A percentile compares a stretch with the other conserved stretches of the same genome.
Conservation (phyloP, 2,329 filamentous ascomycete species). For the Pseudocercospora cruenta region DNA sequence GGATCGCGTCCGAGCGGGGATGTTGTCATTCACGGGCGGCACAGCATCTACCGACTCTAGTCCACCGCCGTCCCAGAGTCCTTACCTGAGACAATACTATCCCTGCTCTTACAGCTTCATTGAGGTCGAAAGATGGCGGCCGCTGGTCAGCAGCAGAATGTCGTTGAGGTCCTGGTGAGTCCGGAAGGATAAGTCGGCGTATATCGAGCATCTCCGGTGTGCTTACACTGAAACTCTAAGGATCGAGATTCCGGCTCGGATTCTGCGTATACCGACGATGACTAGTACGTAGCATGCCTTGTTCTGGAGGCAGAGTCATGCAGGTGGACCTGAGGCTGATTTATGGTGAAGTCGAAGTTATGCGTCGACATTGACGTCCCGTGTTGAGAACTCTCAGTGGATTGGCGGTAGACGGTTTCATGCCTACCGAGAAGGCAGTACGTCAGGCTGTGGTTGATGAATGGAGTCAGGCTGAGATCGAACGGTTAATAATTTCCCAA, state of each 20-base stretch:
- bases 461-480: not conserved
- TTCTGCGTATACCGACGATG: slow-evolving; percentile 6
- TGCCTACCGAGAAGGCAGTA: slow-evolving; percentile 9
- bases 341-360: not conserved
- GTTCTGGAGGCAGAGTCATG: not conserved
- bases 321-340: not conserved
- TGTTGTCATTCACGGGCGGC: not conserved
- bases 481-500: slow-evolving; percentile 36
- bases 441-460: not conserved
- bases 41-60: slow-evolving; percentile 1
- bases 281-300: slow-evolving; percentile 1
- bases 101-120: not conserved
- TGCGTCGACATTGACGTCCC: not conserved
- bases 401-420: slow-evolving; percentile 8
- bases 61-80: not conserved
- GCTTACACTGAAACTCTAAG: not conserved
- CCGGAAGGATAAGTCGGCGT: not conserved
- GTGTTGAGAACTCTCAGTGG: slow-evolving; percentile 3
- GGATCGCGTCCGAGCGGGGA: not conserved
- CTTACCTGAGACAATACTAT: not conserved
- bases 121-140: not conserved
- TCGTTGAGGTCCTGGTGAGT: slow-evolving; percentile 1
- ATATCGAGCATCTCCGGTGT: not conserved
- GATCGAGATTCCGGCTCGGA: slow-evolving; percentile 1
- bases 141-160: not conserved